Evolutionary conservation across 2,329 filamentous ascomycete genomes (phyloP).

Genomic region (Aspergillus transmontanensis): DNA sequence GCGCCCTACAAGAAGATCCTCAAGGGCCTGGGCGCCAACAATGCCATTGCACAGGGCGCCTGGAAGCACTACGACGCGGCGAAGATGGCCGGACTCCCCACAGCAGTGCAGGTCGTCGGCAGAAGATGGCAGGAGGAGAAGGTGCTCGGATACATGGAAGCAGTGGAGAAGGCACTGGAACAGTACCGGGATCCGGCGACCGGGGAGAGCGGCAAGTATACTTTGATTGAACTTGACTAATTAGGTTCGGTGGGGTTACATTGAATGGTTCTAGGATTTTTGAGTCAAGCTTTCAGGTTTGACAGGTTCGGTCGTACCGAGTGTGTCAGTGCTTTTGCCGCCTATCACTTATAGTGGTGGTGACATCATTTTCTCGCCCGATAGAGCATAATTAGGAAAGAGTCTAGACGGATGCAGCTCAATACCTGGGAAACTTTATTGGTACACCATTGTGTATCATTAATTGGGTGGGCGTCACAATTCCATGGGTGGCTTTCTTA

Average conservation of each 20-base stretch:
- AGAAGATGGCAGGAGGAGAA: conserved; percentile 83
- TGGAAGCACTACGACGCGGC: conserved; percentile 83
- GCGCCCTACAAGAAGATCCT: conserved; percentile 49
- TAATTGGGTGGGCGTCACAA: neutral
- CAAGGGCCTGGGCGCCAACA: conserved; percentile 55
- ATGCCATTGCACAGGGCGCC: conserved; percentile 78
- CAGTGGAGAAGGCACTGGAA: conserved; percentile 73
- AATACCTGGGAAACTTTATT: neutral
- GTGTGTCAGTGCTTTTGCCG: neutral
- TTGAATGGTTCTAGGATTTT: neutral
- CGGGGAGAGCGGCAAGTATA: conserved; percentile 38
- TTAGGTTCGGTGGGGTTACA: neutral
- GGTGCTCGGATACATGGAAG: conserved; percentile 77
- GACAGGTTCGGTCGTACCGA: neutral
- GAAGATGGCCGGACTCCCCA: conserved; percentile 84
- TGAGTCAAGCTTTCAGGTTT: neutral
- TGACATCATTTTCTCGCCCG: neutral
- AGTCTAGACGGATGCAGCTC: neutral
- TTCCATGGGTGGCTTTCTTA: neutral
- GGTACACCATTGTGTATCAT: neutral
- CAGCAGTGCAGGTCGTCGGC: conserved; percentile 82
- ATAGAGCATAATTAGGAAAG: neutral
- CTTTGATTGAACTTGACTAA: conserved; percentile 41
- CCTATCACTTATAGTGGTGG: neutral
- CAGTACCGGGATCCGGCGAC: conserved; percentile 37